Percentiles rank a stretch among this genome's conserved stretches.
These are phyloP conservation scores for Aquilaria yunnanensis DNA, from an alignment of 345 rosid species.

Conservation along the genomic window DNA sequence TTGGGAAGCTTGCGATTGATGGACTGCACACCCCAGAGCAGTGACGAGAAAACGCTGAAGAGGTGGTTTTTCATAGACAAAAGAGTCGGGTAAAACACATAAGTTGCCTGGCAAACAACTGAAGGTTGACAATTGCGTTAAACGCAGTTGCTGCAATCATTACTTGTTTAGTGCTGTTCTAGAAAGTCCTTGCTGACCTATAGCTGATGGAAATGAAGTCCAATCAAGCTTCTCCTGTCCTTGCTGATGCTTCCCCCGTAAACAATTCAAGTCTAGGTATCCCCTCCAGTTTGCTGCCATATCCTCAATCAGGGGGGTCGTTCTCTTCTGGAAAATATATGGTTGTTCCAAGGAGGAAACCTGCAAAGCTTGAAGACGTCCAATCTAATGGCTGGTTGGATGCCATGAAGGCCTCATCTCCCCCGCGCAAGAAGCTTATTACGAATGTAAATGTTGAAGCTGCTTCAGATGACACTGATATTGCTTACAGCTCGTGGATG, in stretches of 20 bases:
- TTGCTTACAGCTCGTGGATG: slow-evolving; percentile 69
- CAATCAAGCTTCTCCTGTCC: slow-evolving; percentile 64
- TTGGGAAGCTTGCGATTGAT: slow-evolving; percentile 47
- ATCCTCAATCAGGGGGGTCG: slow-evolving; percentile 40
- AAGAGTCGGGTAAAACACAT: slow-evolving; percentile 51
- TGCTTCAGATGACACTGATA: slow-evolving; percentile 55
- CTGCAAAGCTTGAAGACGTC: slow-evolving; percentile 75
- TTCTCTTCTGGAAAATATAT: slow-evolving; percentile 44
- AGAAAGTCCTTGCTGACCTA: slow-evolving; percentile 15
- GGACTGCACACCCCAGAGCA: slow-evolving; percentile 59
- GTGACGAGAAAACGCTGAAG: slow-evolving; percentile 85
- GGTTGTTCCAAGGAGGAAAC: slow-evolving; percentile 47
- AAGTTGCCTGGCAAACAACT: background rate
- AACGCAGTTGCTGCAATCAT: slow-evolving; percentile 13
- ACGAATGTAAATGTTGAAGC: slow-evolving; percentile 48
- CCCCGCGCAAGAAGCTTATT: slow-evolving; percentile 71
- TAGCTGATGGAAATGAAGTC: slow-evolving; percentile 60
- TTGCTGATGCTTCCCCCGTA: slow-evolving; percentile 52
- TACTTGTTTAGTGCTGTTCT: slow-evolving; percentile 11
- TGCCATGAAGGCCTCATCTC: slow-evolving; percentile 93
- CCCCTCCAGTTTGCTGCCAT: slow-evolving; percentile 42
- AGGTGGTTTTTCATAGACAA: slow-evolving; percentile 95
- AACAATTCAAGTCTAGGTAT: slow-evolving; percentile 66
- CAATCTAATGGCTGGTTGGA: slow-evolving; percentile 85
- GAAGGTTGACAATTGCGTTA: slow-evolving; percentile 13